Evolutionary conservation across 805 yeast species (phyloP), one percentile per base, ranked within the genome.

Genomic region (Candida sithepensis): DNA sequence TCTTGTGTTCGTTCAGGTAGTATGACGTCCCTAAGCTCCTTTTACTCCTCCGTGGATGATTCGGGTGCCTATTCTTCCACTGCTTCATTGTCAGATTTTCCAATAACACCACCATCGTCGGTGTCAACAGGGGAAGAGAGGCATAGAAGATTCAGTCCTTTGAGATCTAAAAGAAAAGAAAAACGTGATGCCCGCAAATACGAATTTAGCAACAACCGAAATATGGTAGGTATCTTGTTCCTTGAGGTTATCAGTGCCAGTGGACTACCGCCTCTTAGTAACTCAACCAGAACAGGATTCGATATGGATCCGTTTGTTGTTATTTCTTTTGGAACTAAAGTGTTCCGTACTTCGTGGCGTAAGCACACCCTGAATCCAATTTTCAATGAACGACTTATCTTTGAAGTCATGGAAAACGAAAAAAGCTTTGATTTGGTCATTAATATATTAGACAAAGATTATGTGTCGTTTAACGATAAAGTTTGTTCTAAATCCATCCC

Each of bases 231-330:
- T 2, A 85, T 91, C 7, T 65, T 87, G 3, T 88, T 85, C 56
- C 60, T 92, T 32, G 96, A 91, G 52, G 79, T 92, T 19, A 75
- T 80, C 3, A 78, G 85, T 1, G 89, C 92, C 9, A 69, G 79
- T 2, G 89, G 84, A 48, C 70, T 92, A 33, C 99, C 99, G 1
- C 88, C 95, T 0, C 73, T 84, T 45, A 75, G 77, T 37, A 84
- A 85, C 53, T 69, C 87, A 14, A 81, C 87, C 0, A 71, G 90
- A 9, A 79, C 88, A 20, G 84, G 91, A 1, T 92, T 86, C 60
- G 96, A 90, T 65, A 88, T 94, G 95, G 99, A 94, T 61, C 98
- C 98, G 2, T 94, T 92, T 68, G 92, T 92, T 2, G 89, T 92
- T 18, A 84, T 89, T 1, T 83, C 96, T 0, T 89, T 92, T 64